Evolutionary conservation across 495 filamentous ascomycete species (phyloP), one percentile per base, ranked within the genome.

Genomic region (Penicillium steckii): DNA sequence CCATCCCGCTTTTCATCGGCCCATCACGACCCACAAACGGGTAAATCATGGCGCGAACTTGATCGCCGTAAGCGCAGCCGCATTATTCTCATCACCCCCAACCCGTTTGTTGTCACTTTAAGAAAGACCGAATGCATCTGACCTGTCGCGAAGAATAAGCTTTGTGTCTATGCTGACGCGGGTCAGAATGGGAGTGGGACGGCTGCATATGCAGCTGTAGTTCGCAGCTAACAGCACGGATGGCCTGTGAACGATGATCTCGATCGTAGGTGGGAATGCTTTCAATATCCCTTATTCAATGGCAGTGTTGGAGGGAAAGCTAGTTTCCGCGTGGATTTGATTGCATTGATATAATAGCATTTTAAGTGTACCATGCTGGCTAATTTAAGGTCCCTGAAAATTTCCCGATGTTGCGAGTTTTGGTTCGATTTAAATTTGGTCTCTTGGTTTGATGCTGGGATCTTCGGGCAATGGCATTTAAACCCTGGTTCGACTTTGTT

Each of bases 21-120:
- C 23, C n/a, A 22, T 15, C 27, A 3, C 24, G 48, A 49, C 40
- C 56, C 42, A 55, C 56, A 65, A 62, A 54, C 41, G 42, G 57
- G 19, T 30, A 7, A 33, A 22, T 30, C 27, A 22, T 40, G 17
- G 30, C 22, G 30, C 37, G 19, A 50, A 32, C 12, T 30, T 33
- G 41, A 55, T 53, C 27, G 33, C 44, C 21, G 3, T 35, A 55
- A 49, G 37, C 48, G 57, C 48, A 12, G 24, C 27, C 9, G 30
- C 25, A n/a, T 1, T 8, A 15, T 45, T 29, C 43, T 6, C 32
- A 8, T 21, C 13, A 17, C 3, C 29, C n/a, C 19, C 13, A 17
- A 10, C 50, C 40, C 45, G 43, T 57, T 57, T 57, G 50, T 24
- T 3, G 22, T n/a, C 8, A 2, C 32, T 17, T 1, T 15, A 27